phyloP scores from a whole-genome alignment of 169 alveolate genomes.

The Plasmodium chabaudi region DNA sequence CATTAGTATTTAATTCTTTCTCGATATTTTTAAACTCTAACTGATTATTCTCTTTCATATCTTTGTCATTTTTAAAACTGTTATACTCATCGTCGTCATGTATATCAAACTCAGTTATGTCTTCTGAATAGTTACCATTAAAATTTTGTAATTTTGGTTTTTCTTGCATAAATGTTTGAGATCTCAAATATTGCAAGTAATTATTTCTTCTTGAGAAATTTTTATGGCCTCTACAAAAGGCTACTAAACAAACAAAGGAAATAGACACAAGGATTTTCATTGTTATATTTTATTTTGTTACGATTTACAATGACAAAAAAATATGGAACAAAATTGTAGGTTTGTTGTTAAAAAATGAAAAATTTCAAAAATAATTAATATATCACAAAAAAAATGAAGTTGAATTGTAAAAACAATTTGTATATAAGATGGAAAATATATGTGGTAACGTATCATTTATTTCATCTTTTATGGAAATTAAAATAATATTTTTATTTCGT shows the following conservation, averaged over 20 bases:
- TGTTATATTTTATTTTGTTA: no score
- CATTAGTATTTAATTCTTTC: constrained; percentile 43
- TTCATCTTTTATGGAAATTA: no score
- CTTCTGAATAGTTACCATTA: constrained; percentile 49
- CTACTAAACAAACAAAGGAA: constrained; percentile 14
- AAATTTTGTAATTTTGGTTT: constrained; percentile 13
- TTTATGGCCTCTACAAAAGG: constrained; percentile 44
- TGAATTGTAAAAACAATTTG: no score
- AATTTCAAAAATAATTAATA: no score
- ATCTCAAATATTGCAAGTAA: constrained; percentile 43
- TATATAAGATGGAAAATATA: no score
- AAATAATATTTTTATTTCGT: no score
- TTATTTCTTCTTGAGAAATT: constrained; percentile 42
- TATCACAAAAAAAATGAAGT: no score
- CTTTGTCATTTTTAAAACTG: neutral
- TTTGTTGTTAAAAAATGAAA: no score
- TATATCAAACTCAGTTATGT: constrained; percentile 59
- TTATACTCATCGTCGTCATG: constrained; percentile 41
- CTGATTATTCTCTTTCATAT: constrained; percentile 10
- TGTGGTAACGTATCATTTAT: no score
- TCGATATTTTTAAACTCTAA: constrained; percentile 56
- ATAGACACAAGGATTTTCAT: constrained; percentile 15
- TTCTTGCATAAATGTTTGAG: constrained; percentile 51
- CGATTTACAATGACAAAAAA: no score
- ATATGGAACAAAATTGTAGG: no score